Conservation (phyloP, 441 rosid genomes). For the Aquilaria agallochum region DNA sequence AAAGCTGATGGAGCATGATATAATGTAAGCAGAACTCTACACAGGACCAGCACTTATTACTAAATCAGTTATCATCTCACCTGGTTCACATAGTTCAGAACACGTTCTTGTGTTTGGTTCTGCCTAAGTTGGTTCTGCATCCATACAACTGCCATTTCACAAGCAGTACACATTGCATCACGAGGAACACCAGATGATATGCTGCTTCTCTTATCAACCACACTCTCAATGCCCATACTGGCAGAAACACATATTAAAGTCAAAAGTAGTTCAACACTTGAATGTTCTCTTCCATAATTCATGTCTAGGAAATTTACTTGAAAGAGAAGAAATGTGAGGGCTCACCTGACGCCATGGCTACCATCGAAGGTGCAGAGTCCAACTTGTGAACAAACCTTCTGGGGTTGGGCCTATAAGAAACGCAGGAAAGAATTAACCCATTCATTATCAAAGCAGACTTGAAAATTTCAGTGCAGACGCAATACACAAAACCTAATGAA, state of each 20-base stretch:
- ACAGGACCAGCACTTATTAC: not conserved
- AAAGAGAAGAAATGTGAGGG: not conserved
- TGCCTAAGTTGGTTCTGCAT: conserved; percentile 51
- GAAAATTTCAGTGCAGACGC: not conserved
- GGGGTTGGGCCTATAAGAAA: conserved; percentile 39
- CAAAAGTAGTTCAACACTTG: too few species aligned
- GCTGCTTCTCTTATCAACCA: conserved; percentile 37
- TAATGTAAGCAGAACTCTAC: not conserved
- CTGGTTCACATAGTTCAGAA: conserved; percentile 43
- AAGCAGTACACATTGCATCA: conserved; percentile 54
- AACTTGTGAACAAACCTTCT: conserved; percentile 57
- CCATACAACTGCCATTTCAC: conserved; percentile 80
- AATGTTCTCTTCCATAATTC: too few species aligned
- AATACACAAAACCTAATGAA: not conserved
- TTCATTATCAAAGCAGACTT: not conserved
- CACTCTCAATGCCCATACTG: conserved; percentile 55
- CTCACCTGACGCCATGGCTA: conserved; percentile 50
- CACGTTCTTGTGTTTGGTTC: conserved; percentile 51
- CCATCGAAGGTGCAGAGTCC: conserved; percentile 73
- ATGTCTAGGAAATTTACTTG: too few species aligned
- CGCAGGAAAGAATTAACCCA: not conserved
- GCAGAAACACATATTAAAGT: not conserved
- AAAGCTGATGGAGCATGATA: conserved; percentile 32
- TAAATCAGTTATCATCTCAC: conserved; percentile 24
- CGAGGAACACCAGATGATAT: conserved; percentile 32